Conservation (phyloP, 1,284 basidiomycete genomes). For the Hemileia vastatrix region DNA sequence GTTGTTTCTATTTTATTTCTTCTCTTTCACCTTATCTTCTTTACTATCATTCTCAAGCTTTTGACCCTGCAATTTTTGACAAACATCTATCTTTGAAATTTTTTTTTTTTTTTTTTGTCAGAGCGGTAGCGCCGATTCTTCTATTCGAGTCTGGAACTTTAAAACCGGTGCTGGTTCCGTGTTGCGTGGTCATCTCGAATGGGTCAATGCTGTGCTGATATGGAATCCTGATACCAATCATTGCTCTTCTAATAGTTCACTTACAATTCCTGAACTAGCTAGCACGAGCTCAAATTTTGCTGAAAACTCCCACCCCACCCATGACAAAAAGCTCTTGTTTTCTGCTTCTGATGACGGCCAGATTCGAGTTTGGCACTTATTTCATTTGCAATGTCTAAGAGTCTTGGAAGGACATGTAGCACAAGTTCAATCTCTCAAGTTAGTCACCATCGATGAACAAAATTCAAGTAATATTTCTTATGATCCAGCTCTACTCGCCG, state of each 20-base stretch:
- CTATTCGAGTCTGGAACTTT: conserved; percentile 78
- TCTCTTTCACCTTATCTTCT: no score
- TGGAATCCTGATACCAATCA: no score
- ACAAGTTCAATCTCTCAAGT: conserved; percentile 82
- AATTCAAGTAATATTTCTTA: no score
- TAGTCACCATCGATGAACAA: conserved; percentile 51
- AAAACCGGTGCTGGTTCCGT: conserved; percentile 84
- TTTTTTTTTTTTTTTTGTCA: not conserved
- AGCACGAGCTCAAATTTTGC: not conserved
- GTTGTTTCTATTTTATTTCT: no score
- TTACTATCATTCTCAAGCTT: no score
- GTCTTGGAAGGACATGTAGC: conserved; percentile 83
- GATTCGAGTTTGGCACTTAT: conserved; percentile 90
- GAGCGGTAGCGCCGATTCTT: conserved; percentile 77
- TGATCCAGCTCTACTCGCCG: no score
- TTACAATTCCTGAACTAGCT: conserved; percentile 55
- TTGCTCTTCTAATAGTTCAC: conserved; percentile 36
- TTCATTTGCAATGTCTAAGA: conserved; percentile 65
- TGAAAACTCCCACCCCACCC: not conserved
- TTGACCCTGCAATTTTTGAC: no score
- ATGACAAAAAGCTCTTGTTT: conserved; percentile 69
- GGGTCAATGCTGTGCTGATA: conserved; percentile 90
- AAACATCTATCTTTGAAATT: not conserved
- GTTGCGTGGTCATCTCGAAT: conserved; percentile 82
- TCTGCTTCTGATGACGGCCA: conserved; percentile 90